A percentile compares a stretch with the other conserved stretches of the same genome.
Evolutionary conservation across 805 yeast species (phyloP).

Genomic region (Saccharomycopsis sp.): DNA sequence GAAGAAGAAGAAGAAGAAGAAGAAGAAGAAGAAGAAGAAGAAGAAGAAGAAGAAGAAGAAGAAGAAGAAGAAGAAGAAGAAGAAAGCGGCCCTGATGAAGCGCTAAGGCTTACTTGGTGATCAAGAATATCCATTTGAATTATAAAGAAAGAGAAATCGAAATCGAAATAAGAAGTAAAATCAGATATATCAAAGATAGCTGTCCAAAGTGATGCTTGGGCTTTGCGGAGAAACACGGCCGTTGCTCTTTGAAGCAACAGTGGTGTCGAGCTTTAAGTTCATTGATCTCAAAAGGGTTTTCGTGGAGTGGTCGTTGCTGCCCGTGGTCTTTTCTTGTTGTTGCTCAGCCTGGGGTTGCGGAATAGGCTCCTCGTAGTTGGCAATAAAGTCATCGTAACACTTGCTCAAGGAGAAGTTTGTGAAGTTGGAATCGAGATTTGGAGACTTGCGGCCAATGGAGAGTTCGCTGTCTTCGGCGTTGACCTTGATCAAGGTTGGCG

Average conservation of each 20-base stretch:
- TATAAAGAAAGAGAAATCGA: too few relatives aligned
- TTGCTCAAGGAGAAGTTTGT: conserved; percentile 5
- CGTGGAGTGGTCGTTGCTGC: too few relatives aligned
- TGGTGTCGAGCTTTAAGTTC: conserved; percentile 12
- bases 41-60: too few relatives aligned
- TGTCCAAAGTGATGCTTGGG: conserved; percentile 17
- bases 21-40: too few relatives aligned
- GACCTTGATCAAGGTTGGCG: conserved; percentile 6
- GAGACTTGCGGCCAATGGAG: neutral
- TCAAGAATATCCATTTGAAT: too few relatives aligned
- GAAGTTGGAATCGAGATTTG: conserved; percentile 4
- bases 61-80: too few relatives aligned
- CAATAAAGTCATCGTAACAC: conserved; percentile 7
- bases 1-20: too few relatives aligned
- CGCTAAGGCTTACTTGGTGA: too few relatives aligned
- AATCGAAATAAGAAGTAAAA: too few relatives aligned
- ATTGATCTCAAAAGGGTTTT: conserved; percentile 10
- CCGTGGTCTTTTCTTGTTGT: neutral
- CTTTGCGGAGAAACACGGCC: conserved; percentile 7
- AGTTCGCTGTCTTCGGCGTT: neutral
- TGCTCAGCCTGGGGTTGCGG: conserved; percentile 2
- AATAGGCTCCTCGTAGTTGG: conserved; percentile 16
- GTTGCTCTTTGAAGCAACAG: neutral
- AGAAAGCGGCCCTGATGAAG: too few relatives aligned
- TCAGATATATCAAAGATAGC: conserved; percentile 9